Percentiles rank a stretch among this genome's conserved stretches.
Evolutionary conservation across 805 yeast genomes (phyloP).

Genomic region (Blastobotrys terrestris): DNA sequence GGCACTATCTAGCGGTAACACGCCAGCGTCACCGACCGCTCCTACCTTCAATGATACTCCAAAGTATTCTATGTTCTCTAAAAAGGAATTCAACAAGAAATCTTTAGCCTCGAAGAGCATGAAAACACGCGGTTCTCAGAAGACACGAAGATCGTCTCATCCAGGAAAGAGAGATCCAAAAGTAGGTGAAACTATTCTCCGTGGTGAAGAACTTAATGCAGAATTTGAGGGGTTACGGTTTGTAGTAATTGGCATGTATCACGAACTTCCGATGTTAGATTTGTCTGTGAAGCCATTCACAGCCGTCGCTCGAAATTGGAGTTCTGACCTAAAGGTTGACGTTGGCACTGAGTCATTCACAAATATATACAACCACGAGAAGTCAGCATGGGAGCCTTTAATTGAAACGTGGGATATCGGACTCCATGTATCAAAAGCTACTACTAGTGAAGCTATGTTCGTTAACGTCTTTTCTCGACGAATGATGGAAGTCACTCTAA

Average conservation of each 20-base stretch:
- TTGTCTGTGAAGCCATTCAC: conserved; percentile 67
- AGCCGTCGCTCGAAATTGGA: conserved; percentile 72
- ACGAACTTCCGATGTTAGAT: conserved; percentile 84
- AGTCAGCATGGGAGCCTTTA: conserved; percentile 87
- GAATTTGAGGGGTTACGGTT: conserved; percentile 72
- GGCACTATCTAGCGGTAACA: conserved; percentile 23
- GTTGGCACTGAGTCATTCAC: conserved; percentile 58
- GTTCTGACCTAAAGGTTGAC: conserved; percentile 71
- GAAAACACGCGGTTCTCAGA: neutral
- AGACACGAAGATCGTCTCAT: neutral
- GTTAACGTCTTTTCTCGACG: conserved; percentile 72
- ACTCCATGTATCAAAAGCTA: conserved; percentile 51
- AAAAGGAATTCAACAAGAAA: conserved; percentile 6
- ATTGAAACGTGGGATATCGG: conserved; percentile 83
- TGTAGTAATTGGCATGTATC: conserved; percentile 83
- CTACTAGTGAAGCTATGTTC: conserved; percentile 41
- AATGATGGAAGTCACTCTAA: conserved; percentile 70
- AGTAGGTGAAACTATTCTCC: conserved; percentile 34
- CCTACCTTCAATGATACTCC: conserved; percentile 4
- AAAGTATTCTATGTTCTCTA: conserved; percentile 16
- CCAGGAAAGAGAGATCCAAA: neutral
- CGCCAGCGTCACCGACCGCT: neutral
- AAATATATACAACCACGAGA: conserved; percentile 79
- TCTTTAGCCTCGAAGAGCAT: neutral
- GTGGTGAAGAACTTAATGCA: conserved; percentile 63